phyloP scores from a whole-genome alignment of 163 green algal genomes.

The Scenedesmus sp. region DNA sequence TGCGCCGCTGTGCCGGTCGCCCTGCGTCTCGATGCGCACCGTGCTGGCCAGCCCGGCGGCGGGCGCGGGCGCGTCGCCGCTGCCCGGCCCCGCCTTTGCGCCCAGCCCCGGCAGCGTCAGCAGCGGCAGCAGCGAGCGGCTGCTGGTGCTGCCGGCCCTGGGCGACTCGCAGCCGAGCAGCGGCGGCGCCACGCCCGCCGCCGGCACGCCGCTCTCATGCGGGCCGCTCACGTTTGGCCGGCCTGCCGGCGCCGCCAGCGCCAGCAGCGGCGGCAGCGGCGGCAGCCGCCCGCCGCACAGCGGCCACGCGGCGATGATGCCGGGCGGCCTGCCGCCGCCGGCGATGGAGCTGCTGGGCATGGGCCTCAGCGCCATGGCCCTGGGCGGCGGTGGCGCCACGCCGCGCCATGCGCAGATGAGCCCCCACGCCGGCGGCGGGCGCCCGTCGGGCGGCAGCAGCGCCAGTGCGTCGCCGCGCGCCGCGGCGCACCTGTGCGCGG shows the following conservation, averaged over 20 bases:
- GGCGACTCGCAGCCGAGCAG: background rate
- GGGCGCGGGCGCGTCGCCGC: background rate
- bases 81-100: constrained; percentile 12
- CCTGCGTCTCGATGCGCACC: constrained; percentile 1
- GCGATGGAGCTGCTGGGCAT: too few species aligned
- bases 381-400: too few species aligned
- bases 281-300: too few species aligned
- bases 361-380: too few species aligned
- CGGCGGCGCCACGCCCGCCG: background rate
- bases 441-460: too few species aligned
- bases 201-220: background rate
- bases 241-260: background rate
- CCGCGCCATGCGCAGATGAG: too few species aligned
- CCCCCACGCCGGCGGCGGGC: too few species aligned
- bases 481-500: too few species aligned
- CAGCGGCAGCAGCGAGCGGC: constrained; percentile 11
- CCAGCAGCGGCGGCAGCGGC: background rate
- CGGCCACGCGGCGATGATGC: too few species aligned
- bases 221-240: background rate
- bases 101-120: background rate
- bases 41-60: background rate
- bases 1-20: constrained; percentile 2
- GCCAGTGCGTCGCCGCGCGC: too few species aligned
- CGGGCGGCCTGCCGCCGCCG: too few species aligned
- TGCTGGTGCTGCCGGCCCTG: background rate